Evolutionary conservation across 1,284 basidiomycete species (phyloP).

Genomic region (Cryptococcus neoformans): DNA sequence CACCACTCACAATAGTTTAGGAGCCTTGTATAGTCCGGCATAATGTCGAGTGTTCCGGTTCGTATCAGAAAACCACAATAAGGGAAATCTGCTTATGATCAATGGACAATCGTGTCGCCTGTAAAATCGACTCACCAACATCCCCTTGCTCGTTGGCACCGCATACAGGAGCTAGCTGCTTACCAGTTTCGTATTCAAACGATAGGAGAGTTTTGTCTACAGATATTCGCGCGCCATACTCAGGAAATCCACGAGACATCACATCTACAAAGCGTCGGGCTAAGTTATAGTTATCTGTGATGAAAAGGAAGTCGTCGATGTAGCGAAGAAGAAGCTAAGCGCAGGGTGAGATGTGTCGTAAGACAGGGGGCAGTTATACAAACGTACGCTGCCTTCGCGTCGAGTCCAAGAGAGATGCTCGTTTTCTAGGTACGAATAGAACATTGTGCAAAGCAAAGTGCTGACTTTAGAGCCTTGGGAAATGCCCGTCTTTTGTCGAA

Average conservation of each 20-base stretch:
- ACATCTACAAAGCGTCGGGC: slow-evolving; percentile 70
- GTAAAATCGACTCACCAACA: slow-evolving; percentile 4
- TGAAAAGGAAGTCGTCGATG: slow-evolving; percentile 90
- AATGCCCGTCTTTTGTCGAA: slow-evolving; percentile 79
- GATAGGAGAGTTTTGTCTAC: slow-evolving; percentile 77
- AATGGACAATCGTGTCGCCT: background rate
- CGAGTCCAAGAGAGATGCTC: slow-evolving; percentile 60
- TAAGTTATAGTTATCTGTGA: slow-evolving; percentile 65
- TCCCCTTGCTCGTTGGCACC: slow-evolving; percentile 9
- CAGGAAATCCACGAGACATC: slow-evolving; percentile 83
- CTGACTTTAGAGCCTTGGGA: slow-evolving; percentile 94
- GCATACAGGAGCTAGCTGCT: slow-evolving; percentile 23
- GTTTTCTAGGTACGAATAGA: slow-evolving; percentile 86
- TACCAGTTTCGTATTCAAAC: slow-evolving; percentile 28
- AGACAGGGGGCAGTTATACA: no score
- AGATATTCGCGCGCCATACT: slow-evolving; percentile 90
- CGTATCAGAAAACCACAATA: slow-evolving; percentile 86
- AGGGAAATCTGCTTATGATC: slow-evolving; percentile 62
- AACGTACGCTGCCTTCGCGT: slow-evolving; percentile 61
- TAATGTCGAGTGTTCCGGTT: slow-evolving; percentile 68
- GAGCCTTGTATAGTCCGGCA: slow-evolving; percentile 68
- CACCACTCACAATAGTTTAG: slow-evolving; percentile 56
- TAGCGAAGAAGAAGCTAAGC: slow-evolving; percentile 73
- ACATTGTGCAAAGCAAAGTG: slow-evolving; percentile 84
- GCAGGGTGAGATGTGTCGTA: background rate